Conservation (phyloP, 441 rosid species). For the Corymbia citriodora region DNA sequence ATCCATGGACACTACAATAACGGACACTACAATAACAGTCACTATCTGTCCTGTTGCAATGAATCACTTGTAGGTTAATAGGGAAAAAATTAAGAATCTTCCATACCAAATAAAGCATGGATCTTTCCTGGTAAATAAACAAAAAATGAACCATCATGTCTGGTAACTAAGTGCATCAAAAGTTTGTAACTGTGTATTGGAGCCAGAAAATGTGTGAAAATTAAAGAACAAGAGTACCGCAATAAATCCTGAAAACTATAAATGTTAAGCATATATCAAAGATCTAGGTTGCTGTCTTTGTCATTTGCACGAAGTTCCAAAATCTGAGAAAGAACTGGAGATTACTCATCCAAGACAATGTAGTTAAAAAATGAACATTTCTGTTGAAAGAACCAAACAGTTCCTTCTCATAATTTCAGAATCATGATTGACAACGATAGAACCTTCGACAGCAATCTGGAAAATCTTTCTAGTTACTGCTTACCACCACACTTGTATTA, state of each 20-base stretch:
- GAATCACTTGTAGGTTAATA: background rate
- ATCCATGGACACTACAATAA: conserved; percentile 38
- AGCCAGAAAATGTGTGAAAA: background rate
- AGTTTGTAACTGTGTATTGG: background rate
- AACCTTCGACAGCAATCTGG: background rate
- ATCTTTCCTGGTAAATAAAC: background rate
- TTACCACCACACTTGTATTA: background rate
- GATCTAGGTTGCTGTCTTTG: background rate
- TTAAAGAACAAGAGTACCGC: background rate
- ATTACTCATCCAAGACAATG: background rate
- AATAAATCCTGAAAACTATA: background rate
- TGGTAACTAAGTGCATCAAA: background rate
- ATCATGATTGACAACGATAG: background rate
- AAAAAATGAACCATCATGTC: background rate
- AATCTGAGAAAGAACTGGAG: background rate
- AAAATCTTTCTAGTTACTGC: background rate
- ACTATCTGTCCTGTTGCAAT: background rate
- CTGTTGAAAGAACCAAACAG: background rate
- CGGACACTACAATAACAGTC: background rate
- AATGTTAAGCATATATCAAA: background rate
- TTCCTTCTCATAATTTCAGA: background rate
- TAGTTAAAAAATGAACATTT: background rate
- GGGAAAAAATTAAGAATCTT: background rate
- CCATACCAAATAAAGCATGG: background rate
- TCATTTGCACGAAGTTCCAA: background rate